Percentiles rank a stretch among this genome's conserved stretches.
phyloP scores from a whole-genome alignment of 208 protist species.

The Leishmania mexicana region DNA sequence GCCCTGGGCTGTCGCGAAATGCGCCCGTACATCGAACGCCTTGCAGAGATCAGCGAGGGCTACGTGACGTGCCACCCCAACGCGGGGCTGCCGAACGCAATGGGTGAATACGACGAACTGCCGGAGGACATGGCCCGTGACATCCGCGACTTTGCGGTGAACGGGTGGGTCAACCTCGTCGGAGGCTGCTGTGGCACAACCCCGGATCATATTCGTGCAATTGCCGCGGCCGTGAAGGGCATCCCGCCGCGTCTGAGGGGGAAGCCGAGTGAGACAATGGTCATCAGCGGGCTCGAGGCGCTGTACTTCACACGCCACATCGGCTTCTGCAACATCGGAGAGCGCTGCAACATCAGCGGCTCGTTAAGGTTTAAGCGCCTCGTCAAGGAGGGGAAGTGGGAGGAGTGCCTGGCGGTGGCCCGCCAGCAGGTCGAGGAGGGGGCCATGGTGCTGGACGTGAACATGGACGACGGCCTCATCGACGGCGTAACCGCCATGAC shows the following conservation, averaged over 20 bases:
- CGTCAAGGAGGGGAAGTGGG: conserved; percentile 92
- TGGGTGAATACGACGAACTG: conserved; percentile 77
- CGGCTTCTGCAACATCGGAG: conserved; percentile 97
- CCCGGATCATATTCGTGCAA: conserved; percentile 73
- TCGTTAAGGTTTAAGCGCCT: conserved; percentile 94
- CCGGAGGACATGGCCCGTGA: conserved; percentile 68
- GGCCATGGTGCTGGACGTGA: conserved; percentile 97
- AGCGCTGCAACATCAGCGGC: conserved; percentile 97
- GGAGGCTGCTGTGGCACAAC: conserved; percentile 81
- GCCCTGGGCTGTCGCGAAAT: conserved; percentile 85
- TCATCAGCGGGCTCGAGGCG: conserved; percentile 90
- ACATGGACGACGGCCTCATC: conserved; percentile 97
- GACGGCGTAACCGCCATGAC: conserved; percentile 91
- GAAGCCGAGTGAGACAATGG: conserved; percentile 36
- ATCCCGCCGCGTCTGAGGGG: conserved; percentile 40
- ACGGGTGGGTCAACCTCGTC: conserved; percentile 68
- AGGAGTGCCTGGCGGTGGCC: conserved; percentile 69
- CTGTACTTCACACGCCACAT: conserved; percentile 74
- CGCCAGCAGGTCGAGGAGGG: conserved; percentile 93
- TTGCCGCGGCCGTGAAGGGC: conserved; percentile 43
- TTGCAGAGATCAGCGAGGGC: conserved; percentile 57
- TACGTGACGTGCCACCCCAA: conserved; percentile 80
- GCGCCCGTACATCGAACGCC: conserved; percentile 54
- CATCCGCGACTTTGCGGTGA: conserved; percentile 53
- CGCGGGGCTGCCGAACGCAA: conserved; percentile 78